Percentiles rank a stretch among this genome's conserved stretches.
phyloP scores from a whole-genome alignment of 2,329 filamentous ascomycete genomes.

The Aspergillus latus region DNA sequence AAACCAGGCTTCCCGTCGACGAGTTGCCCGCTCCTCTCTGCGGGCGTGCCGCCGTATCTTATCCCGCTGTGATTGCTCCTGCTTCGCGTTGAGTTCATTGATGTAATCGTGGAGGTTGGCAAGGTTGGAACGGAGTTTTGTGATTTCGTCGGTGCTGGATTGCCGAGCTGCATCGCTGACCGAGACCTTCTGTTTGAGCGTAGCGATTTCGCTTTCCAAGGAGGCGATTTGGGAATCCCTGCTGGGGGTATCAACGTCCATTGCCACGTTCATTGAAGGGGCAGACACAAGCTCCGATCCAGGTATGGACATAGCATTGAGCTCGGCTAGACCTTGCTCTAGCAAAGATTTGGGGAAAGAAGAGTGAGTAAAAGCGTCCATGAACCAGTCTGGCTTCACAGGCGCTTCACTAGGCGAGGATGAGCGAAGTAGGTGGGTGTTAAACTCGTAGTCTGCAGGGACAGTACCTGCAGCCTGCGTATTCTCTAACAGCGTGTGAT shows the following conservation, averaged over 20 bases:
- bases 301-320: constrained; percentile 32
- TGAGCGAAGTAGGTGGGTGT: constrained; percentile 37
- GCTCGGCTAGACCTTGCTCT: constrained; percentile 43
- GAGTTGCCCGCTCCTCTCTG: constrained; percentile 42
- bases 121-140: constrained; percentile 38
- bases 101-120: constrained; percentile 38
- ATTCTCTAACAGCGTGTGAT: constrained; percentile 39
- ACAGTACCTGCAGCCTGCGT: constrained; percentile 37
- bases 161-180: constrained; percentile 39
- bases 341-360: constrained; percentile 41
- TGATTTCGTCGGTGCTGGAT: constrained; percentile 35
- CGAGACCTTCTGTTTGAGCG: constrained; percentile 39
- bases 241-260: constrained; percentile 23
- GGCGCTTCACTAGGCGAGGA: constrained; percentile 15
- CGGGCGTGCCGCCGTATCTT: constrained; percentile 36
- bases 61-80: constrained; percentile 34
- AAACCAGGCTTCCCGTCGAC: constrained; percentile 46
- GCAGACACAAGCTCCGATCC: constrained; percentile 23
- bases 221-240: constrained; percentile 29
- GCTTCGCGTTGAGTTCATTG: constrained; percentile 41
- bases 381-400: constrained; percentile 29
- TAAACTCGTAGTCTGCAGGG: constrained; percentile 45
- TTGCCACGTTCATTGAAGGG: constrained; percentile 12
- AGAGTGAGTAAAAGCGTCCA: constrained; percentile 39
- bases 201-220: constrained; percentile 42